Conservation (phyloP, 352 stramenopile species). For the Globisporangium splendens region DNA sequence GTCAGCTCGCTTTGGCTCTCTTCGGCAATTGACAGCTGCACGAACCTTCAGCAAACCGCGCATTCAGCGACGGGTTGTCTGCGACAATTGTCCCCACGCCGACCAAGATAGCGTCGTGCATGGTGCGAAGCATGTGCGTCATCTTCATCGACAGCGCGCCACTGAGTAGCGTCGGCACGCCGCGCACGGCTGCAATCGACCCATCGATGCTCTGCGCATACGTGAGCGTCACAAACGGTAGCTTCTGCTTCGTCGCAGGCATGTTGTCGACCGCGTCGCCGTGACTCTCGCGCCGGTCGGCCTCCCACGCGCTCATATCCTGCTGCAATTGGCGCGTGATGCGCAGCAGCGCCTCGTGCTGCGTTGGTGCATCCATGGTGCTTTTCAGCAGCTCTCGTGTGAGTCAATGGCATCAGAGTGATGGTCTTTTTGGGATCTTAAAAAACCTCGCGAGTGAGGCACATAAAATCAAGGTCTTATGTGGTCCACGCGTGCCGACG, state of each 20-base stretch:
- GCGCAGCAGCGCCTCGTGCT: not conserved
- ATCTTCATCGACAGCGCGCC: slow-evolving; percentile 75
- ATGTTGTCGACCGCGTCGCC: too few species aligned
- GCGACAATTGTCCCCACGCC: slow-evolving; percentile 80
- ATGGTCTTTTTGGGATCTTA: not conserved
- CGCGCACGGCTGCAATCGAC: slow-evolving; percentile 62
- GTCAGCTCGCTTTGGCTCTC: too few species aligned
- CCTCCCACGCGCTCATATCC: slow-evolving; percentile 1
- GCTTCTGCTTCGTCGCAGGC: not conserved
- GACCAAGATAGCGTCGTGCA: slow-evolving; percentile 87
- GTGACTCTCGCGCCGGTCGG: too few species aligned
- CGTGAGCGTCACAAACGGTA: slow-evolving; percentile 76
- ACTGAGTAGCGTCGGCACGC: slow-evolving; percentile 67
- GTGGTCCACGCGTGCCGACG: not conserved
- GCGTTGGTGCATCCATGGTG: too few species aligned
- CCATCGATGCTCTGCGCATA: slow-evolving; percentile 91
- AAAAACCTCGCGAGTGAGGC: not conserved
- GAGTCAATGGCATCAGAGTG: slow-evolving; percentile 2
- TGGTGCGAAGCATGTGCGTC: slow-evolving; percentile 81
- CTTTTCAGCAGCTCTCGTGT: too few species aligned
- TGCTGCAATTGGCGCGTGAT: slow-evolving; percentile 8
- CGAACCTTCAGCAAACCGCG: slow-evolving; percentile 53
- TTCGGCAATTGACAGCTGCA: not conserved
- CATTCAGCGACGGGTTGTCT: slow-evolving; percentile 87
- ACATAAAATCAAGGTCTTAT: not conserved